Evolutionary conservation across 2,329 filamentous ascomycete species (phyloP), one percentile per base, ranked within the genome.

Genomic region (Aureobasidium sp.): DNA sequence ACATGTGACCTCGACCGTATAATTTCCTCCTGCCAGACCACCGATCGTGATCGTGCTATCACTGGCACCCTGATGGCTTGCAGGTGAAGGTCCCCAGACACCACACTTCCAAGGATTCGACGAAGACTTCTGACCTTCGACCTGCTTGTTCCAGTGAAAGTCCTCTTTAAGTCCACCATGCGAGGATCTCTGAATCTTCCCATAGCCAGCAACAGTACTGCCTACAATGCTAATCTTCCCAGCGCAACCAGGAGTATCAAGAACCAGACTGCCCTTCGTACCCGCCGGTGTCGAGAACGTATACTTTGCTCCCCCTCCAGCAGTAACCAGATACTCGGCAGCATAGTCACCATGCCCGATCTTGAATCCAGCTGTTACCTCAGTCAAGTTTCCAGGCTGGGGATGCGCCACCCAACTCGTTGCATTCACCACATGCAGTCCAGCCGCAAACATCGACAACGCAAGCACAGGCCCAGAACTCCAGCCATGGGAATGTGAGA

Each of bases 401-500:
- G 59, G 58, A 37, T 63, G 53, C 6, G 61, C 59, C 15, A 58
- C 45, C 61, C 63, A 62, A 1, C 36, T 61, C 11, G 64, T 69
- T 1, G 67, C 67, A 59, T 71, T 75, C 2, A 72, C 66, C 7
- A 78, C 65, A 60, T 75, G 74, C 29, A 81, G 65, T 0, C 75
- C 78, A 0, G 77, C 78, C 1, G 74, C 71, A 61, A 76, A 74
- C 65, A 73, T 70, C 2, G 76, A 78, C 48, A 82, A 65, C 0
- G 75, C 74, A 1, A 70, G 73, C 1, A 78, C 79, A 3, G 80
- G 79, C 0, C 79, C 79, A 0, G 79, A 81, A 0, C 77, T 73
- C 80, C 79, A 82, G 3, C 79, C 79, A 61, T 82, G 80, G 0
- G 79, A 78, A 65, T 81, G 79, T 1, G 71, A 76, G 22, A 81